Evolutionary conservation across 805 yeast species (phyloP).

Genomic region (Ogataea neopini): DNA sequence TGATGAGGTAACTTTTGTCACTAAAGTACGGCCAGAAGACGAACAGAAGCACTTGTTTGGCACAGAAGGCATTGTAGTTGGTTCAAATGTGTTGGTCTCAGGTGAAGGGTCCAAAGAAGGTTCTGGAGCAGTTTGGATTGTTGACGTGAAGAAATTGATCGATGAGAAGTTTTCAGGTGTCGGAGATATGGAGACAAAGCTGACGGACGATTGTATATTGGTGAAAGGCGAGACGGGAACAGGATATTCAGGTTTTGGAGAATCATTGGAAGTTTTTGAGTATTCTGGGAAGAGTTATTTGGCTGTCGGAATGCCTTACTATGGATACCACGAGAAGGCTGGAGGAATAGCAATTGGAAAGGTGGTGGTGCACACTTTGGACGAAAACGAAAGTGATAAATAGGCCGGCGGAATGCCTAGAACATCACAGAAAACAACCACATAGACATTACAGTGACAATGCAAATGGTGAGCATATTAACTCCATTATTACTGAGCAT

Average conservation of each 20-base stretch:
- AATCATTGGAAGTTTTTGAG: conserved; percentile 33
- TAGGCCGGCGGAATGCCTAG: no score
- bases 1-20: conserved; percentile 7
- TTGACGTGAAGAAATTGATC: conserved; percentile 28
- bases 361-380: conserved; percentile 24
- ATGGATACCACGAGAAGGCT: conserved; percentile 28
- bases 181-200: not conserved
- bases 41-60: not conserved
- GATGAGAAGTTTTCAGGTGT: not conserved
- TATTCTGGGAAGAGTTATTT: conserved; percentile 24
- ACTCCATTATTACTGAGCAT: conserved; percentile 11
- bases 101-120: conserved; percentile 37
- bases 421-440: not conserved
- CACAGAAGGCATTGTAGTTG: not conserved
- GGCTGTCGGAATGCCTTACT: conserved; percentile 39
- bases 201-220: conserved; percentile 19
- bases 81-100: conserved; percentile 35
- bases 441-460: not conserved
- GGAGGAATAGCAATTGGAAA: conserved; percentile 35
- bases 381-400: no score
- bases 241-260: conserved; percentile 48
- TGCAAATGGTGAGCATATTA: conserved; percentile 8
- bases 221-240: conserved; percentile 28
- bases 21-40: conserved; percentile 19
- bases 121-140: conserved; percentile 48